Conservation (phyloP, 1,284 basidiomycete species). For the Puccinia horiana region DNA sequence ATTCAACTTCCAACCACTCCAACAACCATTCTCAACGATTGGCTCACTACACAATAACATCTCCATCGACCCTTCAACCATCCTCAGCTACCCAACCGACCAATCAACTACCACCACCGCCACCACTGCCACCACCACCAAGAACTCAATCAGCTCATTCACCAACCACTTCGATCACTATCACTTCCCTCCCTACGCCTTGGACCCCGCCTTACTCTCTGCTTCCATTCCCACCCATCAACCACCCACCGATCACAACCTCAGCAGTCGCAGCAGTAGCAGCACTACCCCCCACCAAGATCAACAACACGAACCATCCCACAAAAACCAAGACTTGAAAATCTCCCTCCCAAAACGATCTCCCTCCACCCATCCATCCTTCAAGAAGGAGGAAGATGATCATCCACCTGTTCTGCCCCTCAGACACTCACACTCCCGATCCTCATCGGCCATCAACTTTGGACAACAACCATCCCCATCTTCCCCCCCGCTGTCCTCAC, state of each 20-base stretch:
- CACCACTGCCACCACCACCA: not conserved
- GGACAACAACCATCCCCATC: not conserved
- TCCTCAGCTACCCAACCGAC: not conserved
- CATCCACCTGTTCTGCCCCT: not conserved
- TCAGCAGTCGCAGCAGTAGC: too few relatives aligned
- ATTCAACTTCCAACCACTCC: not conserved
- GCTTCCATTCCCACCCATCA: constrained; percentile 1
- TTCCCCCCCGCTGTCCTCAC: not conserved
- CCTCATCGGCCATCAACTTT: constrained; percentile 5
- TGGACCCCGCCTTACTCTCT: constrained; percentile 32
- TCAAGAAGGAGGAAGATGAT: not conserved
- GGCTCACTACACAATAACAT: not conserved
- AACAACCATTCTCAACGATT: constrained; percentile 3
- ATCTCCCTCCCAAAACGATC: constrained; percentile 7
- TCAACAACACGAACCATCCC: not conserved
- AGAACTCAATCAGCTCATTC: not conserved
- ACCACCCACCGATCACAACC: not conserved
- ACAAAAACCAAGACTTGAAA: not conserved
- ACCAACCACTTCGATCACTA: not conserved
- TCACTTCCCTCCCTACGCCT: constrained; percentile 13
- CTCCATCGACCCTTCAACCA: constrained; percentile 30
- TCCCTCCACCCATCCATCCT: not conserved
- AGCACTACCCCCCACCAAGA: not conserved
- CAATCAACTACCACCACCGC: not conserved
- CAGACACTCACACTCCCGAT: not conserved